Evolutionary conservation across 352 stramenopile species (phyloP), one percentile per base, ranked within the genome.

Genomic region (Salisapilia sapeloensis): DNA sequence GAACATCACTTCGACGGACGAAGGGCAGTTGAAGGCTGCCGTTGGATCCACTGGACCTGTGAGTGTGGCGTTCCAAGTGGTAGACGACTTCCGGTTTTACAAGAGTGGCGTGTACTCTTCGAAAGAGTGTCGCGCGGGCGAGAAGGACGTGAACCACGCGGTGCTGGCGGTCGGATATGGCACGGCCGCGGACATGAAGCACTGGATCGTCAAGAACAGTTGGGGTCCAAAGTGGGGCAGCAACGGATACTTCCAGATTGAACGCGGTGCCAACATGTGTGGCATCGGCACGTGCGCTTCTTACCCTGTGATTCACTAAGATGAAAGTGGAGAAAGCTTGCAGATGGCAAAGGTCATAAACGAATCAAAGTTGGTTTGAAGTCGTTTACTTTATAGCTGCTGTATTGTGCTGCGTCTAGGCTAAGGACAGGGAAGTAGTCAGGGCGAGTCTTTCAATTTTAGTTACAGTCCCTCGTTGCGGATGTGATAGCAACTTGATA

Each of bases 161-260:
- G 93, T 99, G 26, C 63, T 98, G 40, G 85, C 90, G 1, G 93
- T 98, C 18, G 94, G 94, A 22, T 99, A 99, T 60, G 94, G 93
- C 41, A 69, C 85, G 23, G 75, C 93, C 33, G 70, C 78, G 29
- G 76, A 72, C 42, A 76, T 65, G 28, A 62, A 78, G 24, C 93
- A 93, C 63, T 98, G 90, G 87, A 96, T 96, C 45, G 75, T 99
- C 25, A 98, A 97, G 61, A 99, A 99, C 65, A 96, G 67, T 29
- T 98, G 92, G 91, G 72, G 69, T 18, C 31, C 43, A 4, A 38
- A 46, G 23, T 99, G 92, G 92, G 94, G 94, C 56, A 85, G 94
- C 53, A 49, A 90, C 25, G 94, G 94, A 35, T 98, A 94, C 71
- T 96, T 99, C 40, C 67, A 86, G 41, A 92, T 99, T 27, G 66